These are phyloP conservation scores for Pseudevernia furfuracea DNA, from an alignment of 495 filamentous ascomycete genomes.

Conservation along the genomic window DNA sequence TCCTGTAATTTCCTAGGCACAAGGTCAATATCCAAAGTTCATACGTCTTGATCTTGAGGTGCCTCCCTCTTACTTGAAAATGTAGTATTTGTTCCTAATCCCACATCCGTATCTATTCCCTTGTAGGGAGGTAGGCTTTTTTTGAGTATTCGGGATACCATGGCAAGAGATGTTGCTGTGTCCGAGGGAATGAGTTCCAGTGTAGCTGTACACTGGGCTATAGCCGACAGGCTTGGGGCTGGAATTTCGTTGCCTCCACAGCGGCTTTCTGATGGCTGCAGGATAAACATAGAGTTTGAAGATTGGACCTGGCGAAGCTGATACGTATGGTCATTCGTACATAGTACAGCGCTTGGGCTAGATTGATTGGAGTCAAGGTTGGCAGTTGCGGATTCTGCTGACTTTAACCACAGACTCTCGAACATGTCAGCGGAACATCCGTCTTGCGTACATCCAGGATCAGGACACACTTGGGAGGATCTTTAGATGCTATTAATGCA, in stretches of 20 bases:
- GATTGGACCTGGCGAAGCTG: constrained; percentile 83
- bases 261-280: constrained; percentile 43
- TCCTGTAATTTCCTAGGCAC: constrained; percentile 3
- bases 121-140: constrained; percentile 32
- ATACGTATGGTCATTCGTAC: constrained; percentile 61
- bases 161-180: constrained; percentile 30
- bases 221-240: constrained; percentile 44
- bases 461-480: constrained; percentile 50
- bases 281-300: constrained; percentile 74
- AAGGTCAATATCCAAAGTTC: neutral
- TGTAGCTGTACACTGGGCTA: constrained; percentile 66
- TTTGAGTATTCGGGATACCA: constrained; percentile 29
- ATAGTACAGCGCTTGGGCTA: constrained; percentile 57
- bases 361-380: constrained; percentile 19
- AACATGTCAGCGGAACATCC: constrained; percentile 13
- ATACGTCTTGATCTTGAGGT: neutral
- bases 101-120: constrained; percentile 25
- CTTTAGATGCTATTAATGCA: constrained; percentile 51
- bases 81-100: constrained; percentile 22
- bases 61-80: neutral
- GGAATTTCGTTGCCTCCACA: constrained; percentile 27
- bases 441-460: constrained; percentile 4
- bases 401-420: constrained; percentile 61
- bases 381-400: constrained; percentile 28
- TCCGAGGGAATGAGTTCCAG: constrained; percentile 50